Evolutionary conservation across 108 stramenopile species (phyloP).

Genomic region (Fistulifera solaris): DNA sequence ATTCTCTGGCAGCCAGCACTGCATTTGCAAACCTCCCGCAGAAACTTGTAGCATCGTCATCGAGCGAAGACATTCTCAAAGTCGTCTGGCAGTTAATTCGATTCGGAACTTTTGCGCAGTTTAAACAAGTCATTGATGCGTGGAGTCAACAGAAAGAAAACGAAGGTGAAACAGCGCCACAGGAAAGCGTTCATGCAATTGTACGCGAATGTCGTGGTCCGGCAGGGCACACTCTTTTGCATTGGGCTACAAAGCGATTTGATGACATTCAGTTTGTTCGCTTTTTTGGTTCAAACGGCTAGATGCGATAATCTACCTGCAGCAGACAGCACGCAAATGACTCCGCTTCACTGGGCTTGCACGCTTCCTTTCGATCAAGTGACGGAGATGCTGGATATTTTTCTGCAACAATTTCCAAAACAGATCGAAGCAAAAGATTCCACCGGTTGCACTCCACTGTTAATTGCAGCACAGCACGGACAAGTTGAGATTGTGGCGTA

Average conservation of each 20-base stretch:
- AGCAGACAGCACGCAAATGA: constrained; percentile 81
- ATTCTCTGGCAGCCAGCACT: no score
- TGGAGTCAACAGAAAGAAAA: no score
- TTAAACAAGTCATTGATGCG: no score
- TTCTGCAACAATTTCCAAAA: constrained; percentile 9
- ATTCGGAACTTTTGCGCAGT: no score
- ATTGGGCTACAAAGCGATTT: constrained; percentile 91
- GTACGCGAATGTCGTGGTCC: constrained; percentile 25
- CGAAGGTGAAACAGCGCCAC: no score
- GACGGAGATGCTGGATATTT: constrained; percentile 2
- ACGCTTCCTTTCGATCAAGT: constrained; percentile 43
- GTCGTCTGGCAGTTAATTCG: no score
- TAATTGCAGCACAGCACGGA: constrained; percentile 92
- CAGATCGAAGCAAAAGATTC: constrained; percentile 45
- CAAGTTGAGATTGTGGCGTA: constrained; percentile 87
- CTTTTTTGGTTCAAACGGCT: constrained; percentile 15
- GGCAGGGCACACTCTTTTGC: constrained; percentile 79
- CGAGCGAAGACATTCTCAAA: no score
- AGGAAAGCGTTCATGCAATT: no score
- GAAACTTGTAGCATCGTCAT: no score
- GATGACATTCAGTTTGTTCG: constrained; percentile 70
- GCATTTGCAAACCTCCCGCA: no score
- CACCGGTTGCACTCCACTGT: constrained; percentile 82
- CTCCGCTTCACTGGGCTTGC: constrained; percentile 92
- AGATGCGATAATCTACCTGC: constrained; percentile 16